Conservation (phyloP, 164 flowering plant species). For the Cinnamomum chago region DNA sequence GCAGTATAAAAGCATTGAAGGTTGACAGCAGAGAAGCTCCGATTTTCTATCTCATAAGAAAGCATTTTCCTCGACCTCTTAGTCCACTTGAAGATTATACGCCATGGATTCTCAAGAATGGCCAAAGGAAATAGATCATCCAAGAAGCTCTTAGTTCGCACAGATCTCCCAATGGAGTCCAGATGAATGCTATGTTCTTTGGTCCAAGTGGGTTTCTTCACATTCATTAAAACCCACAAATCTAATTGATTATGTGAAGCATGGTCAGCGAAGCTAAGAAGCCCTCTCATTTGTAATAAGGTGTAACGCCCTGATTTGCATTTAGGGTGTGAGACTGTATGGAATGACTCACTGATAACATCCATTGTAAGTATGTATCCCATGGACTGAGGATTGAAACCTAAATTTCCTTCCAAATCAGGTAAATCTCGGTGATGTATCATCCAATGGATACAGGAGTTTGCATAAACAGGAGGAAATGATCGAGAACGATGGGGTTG, state of each 20-base stretch:
- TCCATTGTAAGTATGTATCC: constrained; percentile 4
- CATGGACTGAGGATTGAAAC: background rate
- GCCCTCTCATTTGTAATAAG: constrained; percentile 4
- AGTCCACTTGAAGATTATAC: constrained; percentile 3
- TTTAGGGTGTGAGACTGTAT: background rate
- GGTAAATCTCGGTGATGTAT: constrained; percentile 1
- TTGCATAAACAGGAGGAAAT: constrained; percentile 3
- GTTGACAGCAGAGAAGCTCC: background rate
- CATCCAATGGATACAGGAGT: constrained; percentile 4
- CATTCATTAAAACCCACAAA: constrained; percentile 5
- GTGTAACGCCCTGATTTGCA: background rate
- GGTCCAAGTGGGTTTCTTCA: background rate
- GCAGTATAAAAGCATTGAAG: background rate
- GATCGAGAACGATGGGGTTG: constrained; percentile 4
- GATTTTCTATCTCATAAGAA: background rate
- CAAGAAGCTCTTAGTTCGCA: constrained; percentile 1
- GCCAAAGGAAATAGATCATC: constrained; percentile 1
- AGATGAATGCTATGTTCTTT: background rate
- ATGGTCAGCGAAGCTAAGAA: background rate
- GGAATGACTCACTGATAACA: background rate
- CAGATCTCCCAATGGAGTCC: background rate
- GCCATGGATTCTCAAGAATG: constrained; percentile 2
- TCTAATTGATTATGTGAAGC: constrained; percentile 1
- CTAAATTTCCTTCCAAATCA: background rate
- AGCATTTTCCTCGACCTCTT: background rate